Percentiles rank a stretch among this genome's conserved stretches.
These are phyloP conservation scores for Avena eriantha DNA, from an alignment of 176 grass and related monocot species.

Conservation along the genomic window DNA sequence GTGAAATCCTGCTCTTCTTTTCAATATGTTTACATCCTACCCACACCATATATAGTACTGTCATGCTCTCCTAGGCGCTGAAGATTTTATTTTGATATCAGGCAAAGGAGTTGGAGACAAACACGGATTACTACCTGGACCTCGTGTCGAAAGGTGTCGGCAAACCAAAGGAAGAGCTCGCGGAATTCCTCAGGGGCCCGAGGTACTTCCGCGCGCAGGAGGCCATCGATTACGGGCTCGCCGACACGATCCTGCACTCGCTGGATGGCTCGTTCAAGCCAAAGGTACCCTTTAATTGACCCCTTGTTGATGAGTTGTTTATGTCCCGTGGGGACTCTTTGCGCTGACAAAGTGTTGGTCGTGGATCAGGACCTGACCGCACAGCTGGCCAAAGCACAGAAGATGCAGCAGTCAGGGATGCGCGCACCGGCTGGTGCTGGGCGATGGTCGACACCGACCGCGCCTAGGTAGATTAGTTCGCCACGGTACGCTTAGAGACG, in stretches of 20 bases:
- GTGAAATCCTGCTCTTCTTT: slow-evolving; percentile 35
- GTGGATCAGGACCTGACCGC: slow-evolving; percentile 49
- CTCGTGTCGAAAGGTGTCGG: slow-evolving; percentile 66
- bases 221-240: slow-evolving; percentile 84
- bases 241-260: slow-evolving; percentile 74
- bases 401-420: slow-evolving; percentile 49
- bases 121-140: slow-evolving; percentile 76
- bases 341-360: not conserved
- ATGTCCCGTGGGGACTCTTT: not conserved
- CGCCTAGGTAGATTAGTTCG: slow-evolving; percentile 32
- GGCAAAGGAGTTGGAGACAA: slow-evolving; percentile 87
- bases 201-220: slow-evolving; percentile 81
- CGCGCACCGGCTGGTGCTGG: slow-evolving; percentile 53
- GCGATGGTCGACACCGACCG: slow-evolving; percentile 50
- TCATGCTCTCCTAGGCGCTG: not conserved
- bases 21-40: not conserved
- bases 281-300: slow-evolving; percentile 41
- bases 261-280: slow-evolving; percentile 66
- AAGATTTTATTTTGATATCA: slow-evolving; percentile 33
- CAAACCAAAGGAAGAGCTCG: slow-evolving; percentile 81
- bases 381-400: slow-evolving; percentile 54
- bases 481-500: not conserved
- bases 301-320: not conserved
- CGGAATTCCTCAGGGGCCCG: slow-evolving; percentile 61
- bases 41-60: not conserved